A percentile compares a stretch with the other conserved stretches of the same genome.
Conservation (phyloP, 1,139 yeast species). For the Scheffersomyces stambukii region DNA sequence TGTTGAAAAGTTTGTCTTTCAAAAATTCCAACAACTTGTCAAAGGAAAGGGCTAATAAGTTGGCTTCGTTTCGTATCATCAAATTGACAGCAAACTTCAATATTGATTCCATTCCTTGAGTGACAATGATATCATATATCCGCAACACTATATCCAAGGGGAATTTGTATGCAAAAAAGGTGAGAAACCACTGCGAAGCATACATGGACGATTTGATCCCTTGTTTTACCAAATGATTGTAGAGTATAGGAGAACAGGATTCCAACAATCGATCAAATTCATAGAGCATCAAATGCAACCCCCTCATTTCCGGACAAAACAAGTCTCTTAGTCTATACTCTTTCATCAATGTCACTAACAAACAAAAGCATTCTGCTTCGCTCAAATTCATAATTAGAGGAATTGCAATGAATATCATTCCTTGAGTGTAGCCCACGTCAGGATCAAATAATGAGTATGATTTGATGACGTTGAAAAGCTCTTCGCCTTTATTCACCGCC, state of each 20-base stretch:
- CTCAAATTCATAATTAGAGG: conserved; percentile 79
- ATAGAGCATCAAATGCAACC: conserved; percentile 75
- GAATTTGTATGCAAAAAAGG: conserved; percentile 89
- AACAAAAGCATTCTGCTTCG: conserved; percentile 81
- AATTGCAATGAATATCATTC: conserved; percentile 89
- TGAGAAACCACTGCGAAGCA: conserved; percentile 94
- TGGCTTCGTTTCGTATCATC: conserved; percentile 61
- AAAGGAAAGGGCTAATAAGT: conserved; percentile 58
- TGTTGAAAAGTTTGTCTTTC: conserved; percentile 73
- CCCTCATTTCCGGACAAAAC: conserved; percentile 90
- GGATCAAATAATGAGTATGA: conserved; percentile 84
- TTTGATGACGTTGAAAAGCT: conserved; percentile 70
- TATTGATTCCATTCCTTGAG: conserved; percentile 85
- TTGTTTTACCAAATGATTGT: conserved; percentile 73
- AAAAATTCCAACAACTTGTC: conserved; percentile 72
- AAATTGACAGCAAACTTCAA: conserved; percentile 77
- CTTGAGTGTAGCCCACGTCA: conserved; percentile 96
- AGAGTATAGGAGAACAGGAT: conserved; percentile 60
- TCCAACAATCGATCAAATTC: conserved; percentile 86
- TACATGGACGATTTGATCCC: conserved; percentile 91
- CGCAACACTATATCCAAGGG: conserved; percentile 81
- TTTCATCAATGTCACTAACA: conserved; percentile 79
- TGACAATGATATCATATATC: conserved; percentile 77
- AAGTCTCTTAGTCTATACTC: conserved; percentile 73
- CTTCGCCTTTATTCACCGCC: conserved; percentile 47